A percentile compares a stretch with the other conserved stretches of the same genome.
These are phyloP conservation scores for Strigomonas galati DNA, from an alignment of 208 protist genomes.

Conservation along the genomic window DNA sequence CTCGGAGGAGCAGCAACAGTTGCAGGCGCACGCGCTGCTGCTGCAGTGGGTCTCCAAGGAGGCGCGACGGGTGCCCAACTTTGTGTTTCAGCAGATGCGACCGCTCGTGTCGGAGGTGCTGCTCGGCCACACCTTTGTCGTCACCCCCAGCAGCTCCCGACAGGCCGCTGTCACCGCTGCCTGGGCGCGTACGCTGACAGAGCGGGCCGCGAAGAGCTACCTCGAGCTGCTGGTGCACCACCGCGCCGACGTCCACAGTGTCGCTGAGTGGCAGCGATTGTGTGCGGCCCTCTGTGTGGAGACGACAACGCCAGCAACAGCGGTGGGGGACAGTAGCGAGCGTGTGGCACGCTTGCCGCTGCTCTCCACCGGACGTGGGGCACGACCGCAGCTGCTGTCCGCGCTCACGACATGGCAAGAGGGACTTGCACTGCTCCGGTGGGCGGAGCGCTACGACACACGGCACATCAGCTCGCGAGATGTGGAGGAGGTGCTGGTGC, in stretches of 20 bases:
- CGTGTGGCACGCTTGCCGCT: background rate
- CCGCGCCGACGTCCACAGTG: conserved; percentile 1
- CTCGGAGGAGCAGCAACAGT: conserved; percentile 19
- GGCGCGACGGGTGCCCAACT: too few species aligned
- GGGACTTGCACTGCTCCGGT: background rate
- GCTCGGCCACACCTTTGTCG: too few species aligned
- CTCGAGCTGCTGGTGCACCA: conserved; percentile 37
- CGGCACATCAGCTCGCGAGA: conserved; percentile 11
- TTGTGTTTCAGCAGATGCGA: too few species aligned
- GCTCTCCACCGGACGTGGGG: background rate
- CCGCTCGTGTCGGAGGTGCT: too few species aligned
- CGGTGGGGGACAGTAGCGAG: background rate
- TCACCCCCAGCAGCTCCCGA: too few species aligned
- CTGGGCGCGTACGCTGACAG: conserved; percentile 17
- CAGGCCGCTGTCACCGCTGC: too few species aligned
- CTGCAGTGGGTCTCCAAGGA: conserved; percentile 17
- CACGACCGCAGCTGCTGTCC: background rate
- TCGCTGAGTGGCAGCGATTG: conserved; percentile 22
- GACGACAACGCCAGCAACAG: background rate
- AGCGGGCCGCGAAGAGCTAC: conserved; percentile 36
- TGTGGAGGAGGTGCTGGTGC: background rate
- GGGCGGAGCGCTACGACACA: background rate
- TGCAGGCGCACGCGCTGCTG: conserved; percentile 19
- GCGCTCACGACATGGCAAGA: background rate
- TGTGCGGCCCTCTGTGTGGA: background rate